Conservation (phyloP, 2,329 filamentous ascomycete species). For the Colletotrichum plurivorum region DNA sequence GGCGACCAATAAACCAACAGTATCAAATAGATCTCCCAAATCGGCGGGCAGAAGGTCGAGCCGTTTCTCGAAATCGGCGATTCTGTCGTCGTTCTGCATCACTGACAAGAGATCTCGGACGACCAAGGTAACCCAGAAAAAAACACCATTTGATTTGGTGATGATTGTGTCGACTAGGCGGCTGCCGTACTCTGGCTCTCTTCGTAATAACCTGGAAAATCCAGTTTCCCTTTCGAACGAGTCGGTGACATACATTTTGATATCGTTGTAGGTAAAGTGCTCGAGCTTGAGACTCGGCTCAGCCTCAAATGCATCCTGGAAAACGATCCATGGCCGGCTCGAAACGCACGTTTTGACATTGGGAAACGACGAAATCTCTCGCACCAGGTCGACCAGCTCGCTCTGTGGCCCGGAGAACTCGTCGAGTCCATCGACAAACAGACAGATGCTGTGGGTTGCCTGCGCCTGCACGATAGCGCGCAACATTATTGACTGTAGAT, state of each 20-base stretch:
- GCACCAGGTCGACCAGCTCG: slow-evolving; percentile 13
- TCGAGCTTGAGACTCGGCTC: not conserved
- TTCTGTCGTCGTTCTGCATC: not conserved
- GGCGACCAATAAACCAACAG: too few relatives aligned
- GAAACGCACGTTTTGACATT: slow-evolving; percentile 49
- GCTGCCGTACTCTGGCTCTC: not conserved
- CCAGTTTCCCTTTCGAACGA: not conserved
- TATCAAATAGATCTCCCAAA: not conserved
- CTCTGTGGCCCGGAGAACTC: slow-evolving; percentile 40
- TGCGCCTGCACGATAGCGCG: not conserved
- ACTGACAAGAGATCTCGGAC: not conserved
- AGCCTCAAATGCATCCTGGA: not conserved
- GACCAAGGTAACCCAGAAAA: not conserved
- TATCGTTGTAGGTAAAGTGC: not conserved
- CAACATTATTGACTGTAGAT: not conserved
- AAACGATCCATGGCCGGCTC: slow-evolving; percentile 45
- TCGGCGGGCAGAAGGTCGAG: not conserved
- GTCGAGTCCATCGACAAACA: slow-evolving; percentile 47
- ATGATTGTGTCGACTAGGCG: not conserved
- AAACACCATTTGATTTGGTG: not conserved
- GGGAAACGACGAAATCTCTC: not conserved
- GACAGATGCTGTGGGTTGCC: slow-evolving; percentile 28
- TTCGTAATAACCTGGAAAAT: not conserved
- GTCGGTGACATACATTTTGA: not conserved
- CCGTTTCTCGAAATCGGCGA: not conserved